Conservation (phyloP, 2,329 filamentous ascomycete species). For the Cladosporium colombiae region DNA sequence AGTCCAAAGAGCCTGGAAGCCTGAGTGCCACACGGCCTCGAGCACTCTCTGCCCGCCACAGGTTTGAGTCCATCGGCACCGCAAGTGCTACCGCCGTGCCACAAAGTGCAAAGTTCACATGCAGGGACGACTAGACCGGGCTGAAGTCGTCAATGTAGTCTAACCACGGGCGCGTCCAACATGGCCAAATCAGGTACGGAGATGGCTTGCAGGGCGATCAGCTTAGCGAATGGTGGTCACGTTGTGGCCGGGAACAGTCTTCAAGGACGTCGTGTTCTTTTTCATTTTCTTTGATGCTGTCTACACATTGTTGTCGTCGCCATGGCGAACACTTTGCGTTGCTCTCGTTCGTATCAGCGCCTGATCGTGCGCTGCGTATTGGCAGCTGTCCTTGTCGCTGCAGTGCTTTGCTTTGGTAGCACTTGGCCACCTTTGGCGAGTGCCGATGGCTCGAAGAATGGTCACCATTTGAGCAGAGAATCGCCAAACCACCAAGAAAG, state of each 20-base stretch:
- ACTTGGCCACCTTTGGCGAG: conserved; percentile 13
- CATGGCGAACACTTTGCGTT: conserved; percentile 5
- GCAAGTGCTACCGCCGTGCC: neutral
- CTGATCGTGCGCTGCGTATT: neutral
- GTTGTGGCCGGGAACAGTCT: neutral
- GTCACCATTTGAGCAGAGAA: neutral
- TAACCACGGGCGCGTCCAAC: neutral
- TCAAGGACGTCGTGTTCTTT: neutral
- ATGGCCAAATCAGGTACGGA: conserved; percentile 11
- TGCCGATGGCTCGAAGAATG: neutral
- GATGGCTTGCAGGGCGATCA: neutral
- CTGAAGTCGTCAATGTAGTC: neutral
- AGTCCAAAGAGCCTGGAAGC: neutral
- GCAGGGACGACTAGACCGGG: neutral
- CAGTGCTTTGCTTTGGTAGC: conserved; percentile 8
- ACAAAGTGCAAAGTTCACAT: neutral
- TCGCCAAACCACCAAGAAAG: neutral
- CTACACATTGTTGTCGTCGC: neutral
- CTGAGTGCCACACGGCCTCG: neutral
- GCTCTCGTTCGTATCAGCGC: conserved; percentile 11
- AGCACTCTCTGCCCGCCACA: neutral
- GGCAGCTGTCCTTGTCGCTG: neutral
- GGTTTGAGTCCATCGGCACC: neutral
- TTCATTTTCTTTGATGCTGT: neutral
- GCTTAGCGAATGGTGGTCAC: neutral